Base-by-base conservation (phyloP, 1,284 basidiomycete genomes). In the Cutaneotrichosporon cavernicola region DNA sequence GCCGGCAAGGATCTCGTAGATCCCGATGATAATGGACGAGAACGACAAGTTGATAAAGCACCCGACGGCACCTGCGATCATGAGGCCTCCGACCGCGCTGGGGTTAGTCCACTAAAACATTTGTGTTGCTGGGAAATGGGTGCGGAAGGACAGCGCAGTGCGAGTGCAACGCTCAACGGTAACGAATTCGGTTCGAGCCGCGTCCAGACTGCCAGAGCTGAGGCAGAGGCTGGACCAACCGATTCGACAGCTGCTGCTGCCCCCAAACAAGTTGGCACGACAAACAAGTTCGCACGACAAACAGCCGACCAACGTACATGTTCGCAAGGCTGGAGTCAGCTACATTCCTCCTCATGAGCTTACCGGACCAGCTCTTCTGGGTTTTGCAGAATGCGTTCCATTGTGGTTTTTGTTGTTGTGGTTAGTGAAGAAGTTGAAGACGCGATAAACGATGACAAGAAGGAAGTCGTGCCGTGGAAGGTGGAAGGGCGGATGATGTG, bases 341-440 rank as follows among this genome's bases (percentile, higher is more conserved):
- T 13, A 9, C 46, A 16, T 4, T 8, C 1, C 5, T 5, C 47
- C 16, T 13, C 5, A 6, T 11, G 21, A 8, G 67, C 78, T 56
- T 52, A 77, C 78, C 79, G 66, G 50, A 81, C 63, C 10, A 80
- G 71, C 72, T 81, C 79, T 32, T 77, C 72, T 8, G 79, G 79
- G 63, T 81, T 79, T 57, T 80, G 76, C 8, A 66, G 74, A 65
- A 80, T 67, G 32, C 77, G 63, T 21, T 81, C 77, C 77, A 81
- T 80, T 38, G 40, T 61, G 58, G 49, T 4, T 32, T 18, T 40
- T 43, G 38, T 26, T 5, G 34, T 31, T 13, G 51, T 52, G 51
- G 51, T 52, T 16, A 30, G 32, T 52, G 26, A 46, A n/a, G 18
- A 18, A 34, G 34, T 18, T n/a, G 13, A 8, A 46, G 43, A 46